Evolutionary conservation across 495 filamentous ascomycete species (phyloP), one percentile per base, ranked within the genome.

Genomic region (Clavariopsis aquatica): DNA sequence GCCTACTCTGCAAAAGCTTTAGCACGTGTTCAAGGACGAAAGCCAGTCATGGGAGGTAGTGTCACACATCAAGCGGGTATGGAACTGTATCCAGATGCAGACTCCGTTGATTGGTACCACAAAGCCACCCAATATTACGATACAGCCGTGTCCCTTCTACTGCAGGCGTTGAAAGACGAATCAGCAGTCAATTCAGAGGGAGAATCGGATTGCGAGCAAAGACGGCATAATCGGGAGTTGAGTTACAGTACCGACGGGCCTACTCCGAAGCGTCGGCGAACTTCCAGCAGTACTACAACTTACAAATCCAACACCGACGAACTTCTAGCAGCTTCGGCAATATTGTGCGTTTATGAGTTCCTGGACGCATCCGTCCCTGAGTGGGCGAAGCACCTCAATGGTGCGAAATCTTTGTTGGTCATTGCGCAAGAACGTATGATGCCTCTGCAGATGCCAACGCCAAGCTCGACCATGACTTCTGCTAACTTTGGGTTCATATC

Each of bases 341-440:
- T 87, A 29, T 70, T 88, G 26, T 87, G 83, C 57, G 84, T 84
- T 3, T 87, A 87, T 72, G 84, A 87, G 62, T 85, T 86, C 64
- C 75, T 87, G 0, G 84, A 86, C 74, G 82, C 82, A 22, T 83
- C 83, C 0, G 81, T 81, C 2, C 78, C 80, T 9, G 84, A 85
- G 23, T 87, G 84, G 84, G 81, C 80, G 61, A 79, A 83, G n/a
- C 85, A 87, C 77, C 72, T 88, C 49, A 85, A 82, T 66, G 84
- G 85, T 9, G 83, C 85, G 3, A 87, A 87, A 65, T 83, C 82
- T 1, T 71, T 87, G 24, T 78, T 88, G 34, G 84, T 87, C 72
- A 78, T 87, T 41, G 83, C 82, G 7, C 82, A 87, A 64, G 82
- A 85, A 52, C 80, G 83, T n/a, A 85, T 87, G 79, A 82, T 85